Base-by-base conservation (phyloP, 1,284 basidiomycete species). In the Heliocybe sulcata region DNA sequence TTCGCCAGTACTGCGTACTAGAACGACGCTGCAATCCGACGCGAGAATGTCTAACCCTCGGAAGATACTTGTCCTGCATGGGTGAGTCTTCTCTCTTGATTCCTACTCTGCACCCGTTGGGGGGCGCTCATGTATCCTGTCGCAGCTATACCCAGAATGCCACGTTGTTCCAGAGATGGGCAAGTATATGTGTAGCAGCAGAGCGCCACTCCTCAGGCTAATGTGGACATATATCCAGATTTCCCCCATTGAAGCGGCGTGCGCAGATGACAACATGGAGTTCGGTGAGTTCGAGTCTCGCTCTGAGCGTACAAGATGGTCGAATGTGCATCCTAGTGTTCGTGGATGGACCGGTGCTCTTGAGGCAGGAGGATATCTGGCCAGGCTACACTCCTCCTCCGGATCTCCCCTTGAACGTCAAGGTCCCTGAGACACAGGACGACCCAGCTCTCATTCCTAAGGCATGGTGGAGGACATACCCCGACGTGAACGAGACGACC, bases 401-500 rank as follows among this genome's bases (percentile, higher is more conserved):
- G n/a, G n/a, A n/a, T n/a, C n/a, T n/a, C 72, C 70, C 42, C 70
- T 59, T 31, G 58, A 63, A 9, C 65, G 77, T 16, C 78, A 75
- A 50, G 61, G 62, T 23, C 67, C 71, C 27, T 64, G 59, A 25
- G 35, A 64, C 78, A 23, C 60, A 66, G 14, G 73, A 74, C 12
- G 81, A 87, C 61, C 82, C 85, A 2, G 75, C 83, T 27, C 75
- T 85, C 29, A 82, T 77, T 0, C 85, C 91, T 10, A 77, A 92
- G 57, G 92, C 80, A 1, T 95, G 94, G 94, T 94, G 85, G 84
- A 81, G 74, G 56, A 68, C 70, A 2, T 75, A 77, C 31, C 64
- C 70, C 2, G 80, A 83, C 9, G 73, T 76, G 54, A 80, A 77
- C 22, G 68, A 73, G 54, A 75, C 78, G 29, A 62, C 65, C 58